Conservation (phyloP, 176 grass and related monocot genomes). For the Musa schizocarpa region DNA sequence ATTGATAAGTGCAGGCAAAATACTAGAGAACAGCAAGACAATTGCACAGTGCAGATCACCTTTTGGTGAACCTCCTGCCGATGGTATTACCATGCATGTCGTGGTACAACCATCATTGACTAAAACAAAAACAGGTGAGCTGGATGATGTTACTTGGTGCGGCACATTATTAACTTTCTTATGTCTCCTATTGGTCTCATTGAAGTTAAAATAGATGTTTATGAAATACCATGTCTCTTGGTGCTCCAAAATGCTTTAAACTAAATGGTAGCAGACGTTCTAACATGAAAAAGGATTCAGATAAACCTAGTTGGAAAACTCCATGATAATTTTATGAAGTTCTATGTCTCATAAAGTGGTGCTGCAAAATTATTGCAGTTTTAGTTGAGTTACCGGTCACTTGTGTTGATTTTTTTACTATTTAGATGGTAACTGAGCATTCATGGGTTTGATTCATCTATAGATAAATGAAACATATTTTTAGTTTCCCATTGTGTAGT, state of each 20-base stretch:
- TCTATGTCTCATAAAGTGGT: neutral
- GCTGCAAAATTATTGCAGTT: neutral
- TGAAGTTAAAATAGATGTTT: neutral
- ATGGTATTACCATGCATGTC: constrained; percentile 61
- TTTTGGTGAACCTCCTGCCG: constrained; percentile 57
- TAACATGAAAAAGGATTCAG: neutral
- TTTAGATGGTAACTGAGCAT: neutral
- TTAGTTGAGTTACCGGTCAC: neutral
- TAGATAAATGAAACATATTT: too few species aligned
- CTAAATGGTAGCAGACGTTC: neutral
- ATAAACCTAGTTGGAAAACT: neutral
- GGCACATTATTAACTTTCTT: neutral
- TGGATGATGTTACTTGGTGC: neutral
- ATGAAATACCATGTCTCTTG: neutral
- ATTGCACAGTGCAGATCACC: constrained; percentile 60
- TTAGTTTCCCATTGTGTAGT: too few species aligned
- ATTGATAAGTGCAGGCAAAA: constrained; percentile 59
- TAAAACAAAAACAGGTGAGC: constrained; percentile 60
- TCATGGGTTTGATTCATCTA: neutral
- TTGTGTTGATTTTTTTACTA: neutral
- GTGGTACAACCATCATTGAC: constrained; percentile 55
- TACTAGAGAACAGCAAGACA: constrained; percentile 64
- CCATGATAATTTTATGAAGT: neutral
- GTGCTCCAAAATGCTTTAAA: neutral
- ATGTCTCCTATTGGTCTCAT: neutral